phyloP scores from a whole-genome alignment of 139 green algal species.

The Zygnema circumcarinatum region DNA sequence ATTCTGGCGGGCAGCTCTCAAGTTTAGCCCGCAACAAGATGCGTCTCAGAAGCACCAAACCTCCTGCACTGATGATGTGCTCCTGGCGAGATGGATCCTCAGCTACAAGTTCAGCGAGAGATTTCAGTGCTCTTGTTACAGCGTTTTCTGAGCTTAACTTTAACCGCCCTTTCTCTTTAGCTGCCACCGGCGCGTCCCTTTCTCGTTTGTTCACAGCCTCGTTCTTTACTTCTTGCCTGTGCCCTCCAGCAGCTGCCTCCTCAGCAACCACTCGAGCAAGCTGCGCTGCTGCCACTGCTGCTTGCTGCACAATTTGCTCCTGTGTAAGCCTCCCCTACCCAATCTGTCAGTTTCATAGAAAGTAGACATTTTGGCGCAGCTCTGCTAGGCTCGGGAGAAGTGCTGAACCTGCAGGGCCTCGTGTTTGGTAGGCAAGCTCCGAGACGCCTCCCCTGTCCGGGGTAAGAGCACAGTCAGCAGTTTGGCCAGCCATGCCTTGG shows the following conservation, averaged over 20 bases:
- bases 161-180: neutral
- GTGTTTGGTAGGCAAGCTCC: neutral
- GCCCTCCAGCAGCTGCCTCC: neutral
- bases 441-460: neutral
- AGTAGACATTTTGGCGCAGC: no score
- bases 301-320: slow-evolving; percentile 2
- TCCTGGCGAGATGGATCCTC: neutral
- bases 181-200: neutral
- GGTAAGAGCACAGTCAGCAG: neutral
- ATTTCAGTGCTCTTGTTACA: neutral
- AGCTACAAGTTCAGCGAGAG: neutral
- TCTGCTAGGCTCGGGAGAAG: no score
- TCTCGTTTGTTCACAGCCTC: neutral
- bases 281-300: slow-evolving; percentile 2
- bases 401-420: neutral
- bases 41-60: neutral
- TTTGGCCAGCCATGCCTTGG: slow-evolving; percentile 22
- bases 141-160: neutral
- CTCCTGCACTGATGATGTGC: neutral
- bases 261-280: neutral
- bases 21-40: neutral
- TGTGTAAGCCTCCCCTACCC: neutral
- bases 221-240: neutral
- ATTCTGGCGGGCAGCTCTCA: neutral
- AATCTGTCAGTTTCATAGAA: no score